Evolutionary conservation across 2,329 filamentous ascomycete genomes (phyloP).

Genomic region (Paecilomyces dactylethromorphus): DNA sequence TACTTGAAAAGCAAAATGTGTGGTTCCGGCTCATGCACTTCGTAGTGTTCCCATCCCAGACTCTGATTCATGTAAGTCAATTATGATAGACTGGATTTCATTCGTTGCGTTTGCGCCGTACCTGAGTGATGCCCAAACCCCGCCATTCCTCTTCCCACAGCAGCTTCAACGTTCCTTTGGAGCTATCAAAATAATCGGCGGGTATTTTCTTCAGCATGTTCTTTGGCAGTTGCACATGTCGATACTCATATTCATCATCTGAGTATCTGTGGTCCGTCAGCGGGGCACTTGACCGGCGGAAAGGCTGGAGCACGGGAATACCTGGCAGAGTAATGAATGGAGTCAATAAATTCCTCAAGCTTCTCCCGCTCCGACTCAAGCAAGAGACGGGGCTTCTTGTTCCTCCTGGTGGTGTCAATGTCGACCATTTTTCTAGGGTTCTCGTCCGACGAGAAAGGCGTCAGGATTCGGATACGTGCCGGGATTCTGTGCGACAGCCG

Average conservation of each 20-base stretch:
- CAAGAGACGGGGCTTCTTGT: slow-evolving; percentile 74
- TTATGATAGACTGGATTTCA: background rate
- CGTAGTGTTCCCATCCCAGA: slow-evolving; percentile 98
- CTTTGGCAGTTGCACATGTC: slow-evolving; percentile 95
- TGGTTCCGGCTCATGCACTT: slow-evolving; percentile 96
- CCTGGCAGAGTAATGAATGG: slow-evolving; percentile 93
- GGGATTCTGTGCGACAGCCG: background rate
- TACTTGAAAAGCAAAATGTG: slow-evolving; percentile 99
- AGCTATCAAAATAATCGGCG: slow-evolving; percentile 83
- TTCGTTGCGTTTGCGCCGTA: slow-evolving; percentile 35
- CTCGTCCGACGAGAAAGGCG: background rate
- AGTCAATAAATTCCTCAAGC: slow-evolving; percentile 85
- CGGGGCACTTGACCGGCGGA: slow-evolving; percentile 4
- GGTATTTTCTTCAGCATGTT: slow-evolving; percentile 97
- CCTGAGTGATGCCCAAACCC: slow-evolving; percentile 93
- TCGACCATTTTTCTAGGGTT: slow-evolving; percentile 32
- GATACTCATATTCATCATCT: slow-evolving; percentile 89
- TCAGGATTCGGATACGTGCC: background rate
- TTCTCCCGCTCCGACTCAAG: slow-evolving; percentile 74
- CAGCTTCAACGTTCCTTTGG: slow-evolving; percentile 88
- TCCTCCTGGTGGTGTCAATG: slow-evolving; percentile 79
- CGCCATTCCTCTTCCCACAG: slow-evolving; percentile 99
- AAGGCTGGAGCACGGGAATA: slow-evolving; percentile 38
- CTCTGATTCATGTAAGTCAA: slow-evolving; percentile 53
- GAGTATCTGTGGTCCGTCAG: slow-evolving; percentile 62